These are phyloP conservation scores for Ustilago lituana DNA, from an alignment of 1,284 basidiomycete species.

Conservation along the genomic window DNA sequence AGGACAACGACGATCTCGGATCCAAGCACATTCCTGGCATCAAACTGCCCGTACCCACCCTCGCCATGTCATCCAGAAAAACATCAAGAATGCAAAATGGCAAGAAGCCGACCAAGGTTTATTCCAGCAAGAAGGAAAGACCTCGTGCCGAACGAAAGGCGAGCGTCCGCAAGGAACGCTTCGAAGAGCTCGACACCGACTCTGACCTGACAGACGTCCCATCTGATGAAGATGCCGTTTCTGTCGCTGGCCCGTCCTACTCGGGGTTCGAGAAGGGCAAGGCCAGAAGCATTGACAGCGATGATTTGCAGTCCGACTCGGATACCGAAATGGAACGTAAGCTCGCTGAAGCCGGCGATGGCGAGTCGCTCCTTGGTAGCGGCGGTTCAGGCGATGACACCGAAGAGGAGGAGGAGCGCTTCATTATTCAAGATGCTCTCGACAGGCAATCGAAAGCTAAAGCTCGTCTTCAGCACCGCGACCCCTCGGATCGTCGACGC, in stretches of 20 bases:
- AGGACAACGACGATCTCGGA: conserved; percentile 43
- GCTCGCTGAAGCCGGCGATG: conserved; percentile 62
- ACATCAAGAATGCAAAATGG: conserved; percentile 15
- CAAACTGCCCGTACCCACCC: conserved; percentile 50
- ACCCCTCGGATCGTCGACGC: conserved; percentile 29
- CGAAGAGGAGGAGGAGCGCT: conserved; percentile 62
- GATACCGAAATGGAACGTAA: conserved; percentile 64
- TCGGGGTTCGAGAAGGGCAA: conserved; percentile 38
- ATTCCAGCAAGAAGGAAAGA: conserved; percentile 47
- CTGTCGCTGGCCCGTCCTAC: conserved; percentile 23
- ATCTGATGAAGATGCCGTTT: conserved; percentile 19
- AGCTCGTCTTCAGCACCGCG: conserved; percentile 34
- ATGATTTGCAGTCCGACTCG: conserved; percentile 44
- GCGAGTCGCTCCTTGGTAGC: conserved; percentile 65
- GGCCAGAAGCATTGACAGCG: conserved; percentile 40
- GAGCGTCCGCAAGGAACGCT: conserved; percentile 55
- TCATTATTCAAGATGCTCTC: conserved; percentile 62
- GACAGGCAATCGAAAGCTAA: conserved; percentile 39
- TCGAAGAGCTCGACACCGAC: conserved; percentile 54
- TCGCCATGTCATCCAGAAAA: conserved; percentile 47
- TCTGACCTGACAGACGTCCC: conserved; percentile 51
- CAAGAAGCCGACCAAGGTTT: conserved; percentile 40
- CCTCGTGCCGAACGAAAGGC: conserved; percentile 54
- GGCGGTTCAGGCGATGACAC: conserved; percentile 58
- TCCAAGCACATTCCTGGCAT: conserved; percentile 49